Evolutionary conservation across 2,329 filamentous ascomycete genomes (phyloP).

Genomic region (Zymoseptoria brevis): DNA sequence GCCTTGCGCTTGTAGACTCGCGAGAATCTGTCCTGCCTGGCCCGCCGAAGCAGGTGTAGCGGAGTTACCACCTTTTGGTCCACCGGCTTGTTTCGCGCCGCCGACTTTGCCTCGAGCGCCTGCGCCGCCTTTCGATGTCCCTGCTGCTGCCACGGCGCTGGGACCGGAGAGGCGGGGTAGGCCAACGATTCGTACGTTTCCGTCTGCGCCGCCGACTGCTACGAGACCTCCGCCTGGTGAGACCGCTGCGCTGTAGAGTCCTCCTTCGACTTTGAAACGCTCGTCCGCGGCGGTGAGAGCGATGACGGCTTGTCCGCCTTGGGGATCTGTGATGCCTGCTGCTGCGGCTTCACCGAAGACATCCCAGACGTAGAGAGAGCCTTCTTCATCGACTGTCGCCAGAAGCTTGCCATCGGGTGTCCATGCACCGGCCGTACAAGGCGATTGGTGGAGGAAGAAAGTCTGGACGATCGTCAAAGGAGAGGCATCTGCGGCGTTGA

Average conservation of each 20-base stretch:
- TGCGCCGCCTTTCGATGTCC: conserved; percentile 34
- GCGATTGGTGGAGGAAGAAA: conserved; percentile 80
- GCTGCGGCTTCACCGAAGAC: conserved; percentile 72
- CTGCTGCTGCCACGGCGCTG: conserved; percentile 25
- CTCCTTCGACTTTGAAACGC: conserved; percentile 85
- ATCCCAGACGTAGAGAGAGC: conserved; percentile 85
- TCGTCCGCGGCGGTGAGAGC: conserved; percentile 73
- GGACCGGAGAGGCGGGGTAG: conserved; percentile 55
- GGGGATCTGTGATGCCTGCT: conserved; percentile 47
- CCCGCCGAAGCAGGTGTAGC: conserved; percentile 37
- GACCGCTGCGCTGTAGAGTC: conserved; percentile 79
- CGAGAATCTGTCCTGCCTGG: conserved; percentile 66
- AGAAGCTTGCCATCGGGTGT: conserved; percentile 78
- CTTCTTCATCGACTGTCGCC: conserved; percentile 82
- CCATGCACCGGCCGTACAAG: conserved; percentile 87
- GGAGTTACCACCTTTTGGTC: conserved; percentile 33
- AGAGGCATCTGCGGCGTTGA: conserved; percentile 57
- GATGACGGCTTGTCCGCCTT: conserved; percentile 57
- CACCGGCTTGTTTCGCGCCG: conserved; percentile 37
- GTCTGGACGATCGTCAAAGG: conserved; percentile 74
- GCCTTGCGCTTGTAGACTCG: conserved; percentile 69
- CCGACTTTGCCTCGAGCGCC: conserved; percentile 44
- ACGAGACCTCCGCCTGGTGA: conserved; percentile 72
- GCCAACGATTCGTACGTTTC: conserved; percentile 75
- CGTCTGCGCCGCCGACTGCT: conserved; percentile 80